Evolutionary conservation across 2,329 filamentous ascomycete genomes (phyloP).

Genomic region (Colletotrichum agaves): DNA sequence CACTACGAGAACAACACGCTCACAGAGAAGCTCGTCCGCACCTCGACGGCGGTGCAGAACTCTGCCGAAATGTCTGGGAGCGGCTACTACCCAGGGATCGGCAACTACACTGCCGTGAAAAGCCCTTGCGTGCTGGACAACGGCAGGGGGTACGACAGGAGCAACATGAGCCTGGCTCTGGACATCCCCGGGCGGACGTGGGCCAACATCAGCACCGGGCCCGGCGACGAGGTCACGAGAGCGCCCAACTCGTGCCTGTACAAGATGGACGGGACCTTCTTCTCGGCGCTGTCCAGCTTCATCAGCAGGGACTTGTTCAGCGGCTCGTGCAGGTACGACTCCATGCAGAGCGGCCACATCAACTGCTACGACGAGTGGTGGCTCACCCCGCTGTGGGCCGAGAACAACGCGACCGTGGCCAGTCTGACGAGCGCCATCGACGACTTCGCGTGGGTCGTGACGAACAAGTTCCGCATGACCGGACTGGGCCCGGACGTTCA

Average conservation of each 20-base stretch:
- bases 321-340: constrained; percentile 17
- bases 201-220: constrained; percentile 1
- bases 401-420: constrained; percentile 25
- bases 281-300: constrained; percentile 8
- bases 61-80: not conserved
- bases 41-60: constrained; percentile 12
- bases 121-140: constrained; percentile 23
- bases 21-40: constrained; percentile 24
- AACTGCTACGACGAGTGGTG: constrained; percentile 27
- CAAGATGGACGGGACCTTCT: constrained; percentile 27
- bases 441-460: constrained; percentile 26
- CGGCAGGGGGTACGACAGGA: constrained; percentile 18
- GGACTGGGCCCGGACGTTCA: constrained; percentile 8
- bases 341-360: constrained; percentile 30
- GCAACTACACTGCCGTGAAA: constrained; percentile 22
- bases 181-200: constrained; percentile 3
- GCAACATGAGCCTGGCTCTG: constrained; percentile 5
- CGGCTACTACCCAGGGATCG: not conserved
- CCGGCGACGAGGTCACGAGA: not conserved
- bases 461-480: constrained; percentile 32
- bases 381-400: constrained; percentile 26
- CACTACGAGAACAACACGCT: constrained; percentile 15
- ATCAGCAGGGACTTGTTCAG: constrained; percentile 4
- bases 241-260: constrained; percentile 28
- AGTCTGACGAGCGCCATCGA: constrained; percentile 16